Base-by-base conservation (phyloP, 129 eudicot species). In the Oenanthe sinensis region DNA sequence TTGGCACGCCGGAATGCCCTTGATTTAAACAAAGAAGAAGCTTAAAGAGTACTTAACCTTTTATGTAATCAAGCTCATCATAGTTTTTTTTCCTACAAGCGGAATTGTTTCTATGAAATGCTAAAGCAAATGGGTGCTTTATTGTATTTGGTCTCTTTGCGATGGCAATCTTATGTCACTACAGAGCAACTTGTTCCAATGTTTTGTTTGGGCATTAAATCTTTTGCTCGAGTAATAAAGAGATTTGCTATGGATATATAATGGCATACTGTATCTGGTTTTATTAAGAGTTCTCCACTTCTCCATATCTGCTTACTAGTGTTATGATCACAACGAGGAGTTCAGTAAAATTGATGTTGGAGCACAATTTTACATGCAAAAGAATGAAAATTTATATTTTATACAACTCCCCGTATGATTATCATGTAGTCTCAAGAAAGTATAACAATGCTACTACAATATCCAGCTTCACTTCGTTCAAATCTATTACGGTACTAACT, bases 21-120 rank as follows among this genome's bases (percentile, higher is more conserved):
- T 83, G 88, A 86, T 78, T 67, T 90, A 44, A 84, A 87, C 24
- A 89, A 88, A 79, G 97, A 88, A 84, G 89, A 91, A 81, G 82
- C 97, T 28, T 86, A 79, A 71, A 67, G 79, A 50, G 42, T 24
- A 74, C 55, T 24, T 44, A 5, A n/a, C 8, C 67, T 58, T 60
- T 60, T n/a, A 58, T 58, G 68, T 60, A 20, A 60, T 22, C 26
- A 60, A 60, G 15, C 62, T 52, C 68, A 60, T 65, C 42, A 28
- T 58, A 65, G 71, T 28, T 19, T 13, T 65, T 16, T 16, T 65
- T 28, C 30, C 33, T 3, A 67, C 39, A 26, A 28, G 47, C 22
- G 52, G 33, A 33, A 72, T 42, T 9, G 76, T 50, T 72, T 42
- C 16, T 72, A 26, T 10, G 28, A 42, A 40, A 72, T 72, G 16